Base-by-base conservation (phyloP, 2,329 filamentous ascomycete genomes). In the Dothistroma septosporum region DNA sequence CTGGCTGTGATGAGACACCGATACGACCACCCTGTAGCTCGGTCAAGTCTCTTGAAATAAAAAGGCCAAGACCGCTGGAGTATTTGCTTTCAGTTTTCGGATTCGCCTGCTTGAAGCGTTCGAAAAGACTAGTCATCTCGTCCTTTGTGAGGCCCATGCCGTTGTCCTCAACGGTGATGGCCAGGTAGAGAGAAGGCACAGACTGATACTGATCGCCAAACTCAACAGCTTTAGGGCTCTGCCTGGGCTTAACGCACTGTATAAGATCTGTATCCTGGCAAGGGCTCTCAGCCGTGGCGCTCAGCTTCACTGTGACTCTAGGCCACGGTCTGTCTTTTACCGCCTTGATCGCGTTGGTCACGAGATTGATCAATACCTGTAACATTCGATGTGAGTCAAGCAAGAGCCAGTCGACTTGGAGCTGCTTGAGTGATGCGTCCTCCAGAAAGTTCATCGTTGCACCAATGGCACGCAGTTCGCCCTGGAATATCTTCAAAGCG, bases 1-100 rank as follows among this genome's bases (percentile, higher is more conserved):
- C 85, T 60, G 81, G 79, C 48, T 78, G 72, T 0, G 85, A 87
- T 1, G 78, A 76, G 11, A 90, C 83, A 0, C 87, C 87, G 35
- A 90, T 88, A 44, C 85, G 82, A 1, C 87, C 87, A n/a, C 86
- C 85, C 65, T 89, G 87, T 31, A 89, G 77, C 69, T 89, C 87
- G 1, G 85, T 86, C 16, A 90, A 78, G 37, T 85, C 80, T 16
- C 86, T 80, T 44, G 83, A 86, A 58, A 90, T 89, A 70, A 89
- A 90, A 0, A 90, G 77, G 0, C 87, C 87, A 1, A 90, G 78
- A 0, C 87, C 87, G 0, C 84, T 87, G 19, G 87, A 87, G 65
- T 90, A 89, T 62, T 87, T 83, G 33, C 86, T 82, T 63, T 88
- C 86, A 0, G 86, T 89, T 59, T 82, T 83, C 2, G 85, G 83